Conservation (phyloP, 1,139 yeast species). For the Candida sanyaensis region DNA sequence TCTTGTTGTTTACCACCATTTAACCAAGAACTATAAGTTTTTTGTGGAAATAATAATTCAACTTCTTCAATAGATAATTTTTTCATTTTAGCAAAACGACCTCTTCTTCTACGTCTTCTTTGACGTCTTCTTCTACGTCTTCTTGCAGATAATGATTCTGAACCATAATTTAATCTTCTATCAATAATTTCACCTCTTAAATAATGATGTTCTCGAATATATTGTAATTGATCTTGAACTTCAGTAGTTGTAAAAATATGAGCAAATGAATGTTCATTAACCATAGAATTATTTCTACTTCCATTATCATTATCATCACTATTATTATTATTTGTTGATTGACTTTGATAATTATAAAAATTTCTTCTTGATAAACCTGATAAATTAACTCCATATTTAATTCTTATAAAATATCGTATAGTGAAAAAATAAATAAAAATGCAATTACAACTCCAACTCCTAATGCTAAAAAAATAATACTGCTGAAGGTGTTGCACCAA, state of each 20-base stretch:
- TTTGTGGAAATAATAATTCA: slow-evolving; percentile 64
- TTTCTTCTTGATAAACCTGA: slow-evolving; percentile 26
- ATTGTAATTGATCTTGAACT: slow-evolving; percentile 37
- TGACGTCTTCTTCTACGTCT: slow-evolving; percentile 16
- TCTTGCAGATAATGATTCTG: slow-evolving; percentile 4
- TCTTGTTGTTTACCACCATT: slow-evolving; percentile 55
- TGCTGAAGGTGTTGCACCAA: slow-evolving; percentile 56
- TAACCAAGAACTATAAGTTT: slow-evolving; percentile 63
- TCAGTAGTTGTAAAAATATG: slow-evolving; percentile 20
- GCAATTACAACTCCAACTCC: slow-evolving; percentile 65
- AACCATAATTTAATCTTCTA: slow-evolving; percentile 19
- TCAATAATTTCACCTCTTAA: slow-evolving; percentile 34
- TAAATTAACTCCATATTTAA: slow-evolving; percentile 56
- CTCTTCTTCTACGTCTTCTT: slow-evolving; percentile 37
- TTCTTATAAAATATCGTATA: slow-evolving; percentile 55
- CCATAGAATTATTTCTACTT: background rate
- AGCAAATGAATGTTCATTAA: slow-evolving; percentile 10
- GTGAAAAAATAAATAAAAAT: slow-evolving; percentile 56
- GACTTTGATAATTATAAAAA: slow-evolving; percentile 11
- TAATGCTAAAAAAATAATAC: slow-evolving; percentile 61
- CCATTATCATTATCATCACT: background rate
- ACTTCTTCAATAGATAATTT: slow-evolving; percentile 62
- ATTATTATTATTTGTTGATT: background rate
- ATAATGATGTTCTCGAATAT: slow-evolving; percentile 33
- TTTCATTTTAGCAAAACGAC: slow-evolving; percentile 49